Base-by-base conservation (phyloP, 495 filamentous ascomycete genomes). In the Penicillium bialowiezense region DNA sequence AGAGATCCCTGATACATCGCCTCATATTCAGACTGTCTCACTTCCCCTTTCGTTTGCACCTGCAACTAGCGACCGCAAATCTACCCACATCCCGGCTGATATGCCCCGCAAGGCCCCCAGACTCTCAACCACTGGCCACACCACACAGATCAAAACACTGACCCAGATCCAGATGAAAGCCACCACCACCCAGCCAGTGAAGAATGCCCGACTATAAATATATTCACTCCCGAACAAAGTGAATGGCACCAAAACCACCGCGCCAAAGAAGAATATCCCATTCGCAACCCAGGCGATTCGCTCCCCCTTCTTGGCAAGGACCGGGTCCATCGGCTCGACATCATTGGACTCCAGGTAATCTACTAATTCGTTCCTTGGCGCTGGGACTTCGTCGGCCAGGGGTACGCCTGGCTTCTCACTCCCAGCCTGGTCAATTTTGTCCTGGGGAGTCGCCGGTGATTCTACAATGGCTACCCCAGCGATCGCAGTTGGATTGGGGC, bases 81-180 rank as follows among this genome's bases (percentile, higher is more conserved):
- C 58, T 50, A 21, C 45, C 58, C 55, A 58, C n/a, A 62, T n/a
- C 6, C 62, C 62, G 0, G 33, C 20, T 19, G 38, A 46, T 13
- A 69, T 64, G 28, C 56, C 45, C 15, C 50, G 44, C 47, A 73
- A 56, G 3, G 67, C 62, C 3, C 50, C 63, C 13, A 61, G 53
- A 54, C 64, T 68, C 51, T 75, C 72, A 14, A 68, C 55, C 38
- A 76, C 50, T 3, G 73, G 73, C 49, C 64, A 72, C 5, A 73
- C 54, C 10, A 70, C 68, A 55, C 71, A 76, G 44, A 74, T 70
- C 2, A 60, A 33, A 53, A 73, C 63, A 35, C 57, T 64, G n/a
- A 42, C 47, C 64, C 64, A 75, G 9, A 73, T 61, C 72, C 71
- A 77, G 1, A 77, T 67, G 14, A 77, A 68, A 5, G 65, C 67